Percentiles rank a stretch among this genome's conserved stretches.
Conservation (phyloP, 345 rosid species). For the Ceriops zippeliana region DNA sequence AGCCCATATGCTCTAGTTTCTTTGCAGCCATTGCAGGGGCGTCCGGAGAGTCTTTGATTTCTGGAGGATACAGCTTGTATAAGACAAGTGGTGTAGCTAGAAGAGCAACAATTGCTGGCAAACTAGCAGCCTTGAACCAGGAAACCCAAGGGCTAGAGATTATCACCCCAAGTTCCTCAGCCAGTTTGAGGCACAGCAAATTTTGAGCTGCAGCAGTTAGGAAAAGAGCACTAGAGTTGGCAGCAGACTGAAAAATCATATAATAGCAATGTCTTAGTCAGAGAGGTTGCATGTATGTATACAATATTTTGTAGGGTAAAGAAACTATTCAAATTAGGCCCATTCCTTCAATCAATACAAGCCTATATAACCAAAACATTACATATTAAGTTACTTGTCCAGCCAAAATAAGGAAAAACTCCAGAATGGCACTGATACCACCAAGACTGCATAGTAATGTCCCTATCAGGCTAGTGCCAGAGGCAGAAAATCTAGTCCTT, state of each 20-base stretch:
- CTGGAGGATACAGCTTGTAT: constrained; percentile 92
- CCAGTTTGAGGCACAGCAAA: constrained; percentile 84
- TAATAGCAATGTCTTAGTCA: constrained; percentile 23
- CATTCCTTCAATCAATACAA: too few species aligned
- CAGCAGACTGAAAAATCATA: constrained; percentile 59
- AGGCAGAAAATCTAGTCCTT: neutral
- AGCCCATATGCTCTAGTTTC: constrained; percentile 78
- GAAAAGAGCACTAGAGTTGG: constrained; percentile 93
- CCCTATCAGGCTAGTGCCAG: neutral
- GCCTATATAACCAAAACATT: too few species aligned
- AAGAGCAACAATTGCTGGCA: constrained; percentile 72
- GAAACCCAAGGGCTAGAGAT: constrained; percentile 84
- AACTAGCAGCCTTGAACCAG: constrained; percentile 93
- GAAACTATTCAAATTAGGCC: neutral
- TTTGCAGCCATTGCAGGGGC: constrained; percentile 90
- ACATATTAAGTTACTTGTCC: too few species aligned
- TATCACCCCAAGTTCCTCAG: constrained; percentile 86
- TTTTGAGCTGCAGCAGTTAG: constrained; percentile 97
- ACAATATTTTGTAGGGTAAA: constrained; percentile 5
- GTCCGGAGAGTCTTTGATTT: constrained; percentile 86
- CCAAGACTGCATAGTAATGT: neutral
- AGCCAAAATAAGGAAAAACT: neutral
- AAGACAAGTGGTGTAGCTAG: constrained; percentile 72
- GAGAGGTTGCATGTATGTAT: neutral
- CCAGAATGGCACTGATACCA: neutral